Evolutionary conservation across 768 basidiomycete species (phyloP).

Genomic region (Trametes elegans): DNA sequence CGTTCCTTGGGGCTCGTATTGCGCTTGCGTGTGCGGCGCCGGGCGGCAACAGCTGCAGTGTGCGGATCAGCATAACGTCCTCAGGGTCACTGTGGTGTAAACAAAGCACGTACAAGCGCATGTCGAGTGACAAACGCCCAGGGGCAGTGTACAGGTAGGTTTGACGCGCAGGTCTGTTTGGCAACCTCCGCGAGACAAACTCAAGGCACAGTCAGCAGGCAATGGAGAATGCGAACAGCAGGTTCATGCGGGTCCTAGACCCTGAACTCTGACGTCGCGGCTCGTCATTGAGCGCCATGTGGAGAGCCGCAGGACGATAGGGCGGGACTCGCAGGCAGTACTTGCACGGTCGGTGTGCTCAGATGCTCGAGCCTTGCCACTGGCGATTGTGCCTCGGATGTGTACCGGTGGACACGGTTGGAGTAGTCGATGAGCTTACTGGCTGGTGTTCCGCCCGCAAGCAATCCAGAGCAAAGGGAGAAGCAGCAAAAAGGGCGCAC

Average conservation of each 20-base stretch:
- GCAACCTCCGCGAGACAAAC: neutral
- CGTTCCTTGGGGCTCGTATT: neutral
- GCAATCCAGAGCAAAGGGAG: neutral
- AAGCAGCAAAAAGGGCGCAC: neutral
- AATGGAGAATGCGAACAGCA: neutral
- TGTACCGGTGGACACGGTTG: neutral
- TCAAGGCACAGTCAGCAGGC: no score
- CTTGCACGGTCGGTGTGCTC: no score
- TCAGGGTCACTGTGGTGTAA: no score
- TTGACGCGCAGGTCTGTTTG: no score
- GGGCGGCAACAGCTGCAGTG: neutral
- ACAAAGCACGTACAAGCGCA: neutral
- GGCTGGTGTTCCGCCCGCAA: neutral
- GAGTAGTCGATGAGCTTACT: neutral
- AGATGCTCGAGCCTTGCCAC: neutral
- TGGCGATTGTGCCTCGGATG: neutral
- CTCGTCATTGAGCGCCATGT: neutral
- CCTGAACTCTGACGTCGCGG: neutral
- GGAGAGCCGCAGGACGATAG: neutral
- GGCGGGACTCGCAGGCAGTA: no score
- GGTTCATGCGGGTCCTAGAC: neutral
- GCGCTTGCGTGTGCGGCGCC: neutral
- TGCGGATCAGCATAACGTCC: no score
- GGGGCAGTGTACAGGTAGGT: no score
- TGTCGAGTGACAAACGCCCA: neutral